Evolutionary conservation across 2,329 filamentous ascomycete genomes (phyloP).

Genomic region (Trichoderma polysporum): DNA sequence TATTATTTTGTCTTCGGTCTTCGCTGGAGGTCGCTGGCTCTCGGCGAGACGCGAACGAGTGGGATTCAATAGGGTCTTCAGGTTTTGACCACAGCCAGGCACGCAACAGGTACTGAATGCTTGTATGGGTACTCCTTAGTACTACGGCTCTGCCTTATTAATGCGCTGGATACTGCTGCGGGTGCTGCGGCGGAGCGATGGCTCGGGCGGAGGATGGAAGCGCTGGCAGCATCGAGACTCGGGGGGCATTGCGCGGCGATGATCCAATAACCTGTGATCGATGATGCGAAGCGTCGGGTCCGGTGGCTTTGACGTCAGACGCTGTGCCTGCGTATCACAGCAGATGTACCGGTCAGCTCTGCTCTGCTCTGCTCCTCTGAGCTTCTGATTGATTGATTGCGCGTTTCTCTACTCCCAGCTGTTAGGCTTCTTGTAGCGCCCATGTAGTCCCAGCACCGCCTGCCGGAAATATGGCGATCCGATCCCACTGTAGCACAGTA

Average conservation of each 20-base stretch:
- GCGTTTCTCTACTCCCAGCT: background rate
- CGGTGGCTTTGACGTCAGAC: constrained; percentile 13
- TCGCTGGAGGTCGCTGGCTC: too few species aligned
- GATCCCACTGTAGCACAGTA: background rate
- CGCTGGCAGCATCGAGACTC: background rate
- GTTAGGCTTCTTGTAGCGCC: constrained; percentile 9
- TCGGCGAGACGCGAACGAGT: too few species aligned
- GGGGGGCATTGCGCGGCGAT: background rate
- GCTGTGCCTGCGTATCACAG: background rate
- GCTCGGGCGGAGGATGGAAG: background rate
- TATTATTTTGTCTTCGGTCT: too few species aligned
- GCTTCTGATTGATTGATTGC: background rate
- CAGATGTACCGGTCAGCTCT: too few species aligned
- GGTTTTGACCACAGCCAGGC: too few species aligned
- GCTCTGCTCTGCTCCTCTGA: background rate
- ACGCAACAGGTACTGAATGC: too few species aligned
- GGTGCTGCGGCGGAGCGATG: background rate
- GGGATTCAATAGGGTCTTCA: too few species aligned
- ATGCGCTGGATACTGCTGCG: background rate
- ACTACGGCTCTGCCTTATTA: too few species aligned
- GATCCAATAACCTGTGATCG: background rate
- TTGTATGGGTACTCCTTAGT: too few species aligned
- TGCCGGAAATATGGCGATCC: background rate
- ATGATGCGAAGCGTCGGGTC: background rate
- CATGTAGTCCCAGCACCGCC: constrained; percentile 6